phyloP scores from a whole-genome alignment of 2,329 filamentous ascomycete species.

The Trichophyton simii region DNA sequence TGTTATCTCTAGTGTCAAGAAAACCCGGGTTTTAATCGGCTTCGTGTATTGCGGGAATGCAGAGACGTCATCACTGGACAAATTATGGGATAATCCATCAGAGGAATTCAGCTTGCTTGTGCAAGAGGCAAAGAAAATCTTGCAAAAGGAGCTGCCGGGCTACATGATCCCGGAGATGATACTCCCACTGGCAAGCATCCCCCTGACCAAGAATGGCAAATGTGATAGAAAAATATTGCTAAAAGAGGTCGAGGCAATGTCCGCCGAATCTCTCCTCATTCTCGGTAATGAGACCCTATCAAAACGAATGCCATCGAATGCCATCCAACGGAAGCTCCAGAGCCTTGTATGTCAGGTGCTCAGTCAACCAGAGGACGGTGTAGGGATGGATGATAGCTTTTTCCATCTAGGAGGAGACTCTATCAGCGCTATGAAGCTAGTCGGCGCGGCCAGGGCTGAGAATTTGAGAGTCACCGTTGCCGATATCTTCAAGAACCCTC shows the following conservation, averaged over 20 bases:
- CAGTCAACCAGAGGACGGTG: constrained; percentile 24
- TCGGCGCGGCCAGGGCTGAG: constrained; percentile 14
- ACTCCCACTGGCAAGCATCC: constrained; percentile 28
- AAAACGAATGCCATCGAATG: constrained; percentile 15
- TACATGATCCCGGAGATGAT: constrained; percentile 29
- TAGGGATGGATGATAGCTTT: constrained; percentile 10
- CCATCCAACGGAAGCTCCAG: constrained; percentile 16
- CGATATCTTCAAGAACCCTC: constrained; percentile 23
- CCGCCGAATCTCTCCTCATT: constrained; percentile 12
- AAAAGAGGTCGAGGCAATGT: constrained; percentile 14
- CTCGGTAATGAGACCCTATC: constrained; percentile 6
- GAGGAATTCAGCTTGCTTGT: background rate
- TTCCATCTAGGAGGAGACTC: constrained; percentile 13
- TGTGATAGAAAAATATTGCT: constrained; percentile 23
- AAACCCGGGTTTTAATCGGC: background rate
- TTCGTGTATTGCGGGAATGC: constrained; percentile 20
- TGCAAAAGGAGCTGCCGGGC: constrained; percentile 16
- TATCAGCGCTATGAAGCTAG: constrained; percentile 20
- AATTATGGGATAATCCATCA: background rate
- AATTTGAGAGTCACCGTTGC: constrained; percentile 16
- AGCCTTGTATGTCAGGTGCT: constrained; percentile 23
- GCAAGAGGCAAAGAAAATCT: background rate
- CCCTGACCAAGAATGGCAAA: constrained; percentile 30
- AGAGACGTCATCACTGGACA: constrained; percentile 21
- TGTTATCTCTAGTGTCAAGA: constrained; percentile 18